A percentile compares a stretch with the other conserved stretches of the same genome.
These are phyloP conservation scores for Psilocybe sp. DNA, from an alignment of 768 basidiomycete species.

Conservation along the genomic window DNA sequence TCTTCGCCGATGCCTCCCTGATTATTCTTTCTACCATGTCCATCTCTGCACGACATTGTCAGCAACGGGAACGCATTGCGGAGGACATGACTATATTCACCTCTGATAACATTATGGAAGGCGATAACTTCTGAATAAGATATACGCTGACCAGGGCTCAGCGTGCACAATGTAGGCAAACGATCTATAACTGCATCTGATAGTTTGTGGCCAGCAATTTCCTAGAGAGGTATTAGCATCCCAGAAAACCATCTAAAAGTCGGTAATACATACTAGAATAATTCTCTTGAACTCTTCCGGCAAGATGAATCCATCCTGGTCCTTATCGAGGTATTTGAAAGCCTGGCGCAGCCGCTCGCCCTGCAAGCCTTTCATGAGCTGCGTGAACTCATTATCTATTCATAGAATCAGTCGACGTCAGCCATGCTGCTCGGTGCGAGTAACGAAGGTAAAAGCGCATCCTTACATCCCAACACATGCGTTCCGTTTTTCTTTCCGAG, in stretches of 20 bases:
- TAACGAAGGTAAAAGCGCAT: conserved; percentile 11
- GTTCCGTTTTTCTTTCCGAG: conserved; percentile 89
- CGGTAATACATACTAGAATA: conserved; percentile 64
- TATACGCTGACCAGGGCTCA: conserved; percentile 87
- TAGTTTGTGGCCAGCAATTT: conserved; percentile 96
- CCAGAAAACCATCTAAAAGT: neutral
- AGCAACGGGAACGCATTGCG: neutral
- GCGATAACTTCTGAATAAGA: conserved; percentile 96
- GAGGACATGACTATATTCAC: conserved; percentile 35
- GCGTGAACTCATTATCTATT: conserved; percentile 93
- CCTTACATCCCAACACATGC: conserved; percentile 88
- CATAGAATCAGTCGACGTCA: neutral
- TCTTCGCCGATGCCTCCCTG: conserved; percentile 84
- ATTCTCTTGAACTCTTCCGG: conserved; percentile 95
- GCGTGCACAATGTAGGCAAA: conserved; percentile 86
- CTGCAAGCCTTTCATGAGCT: conserved; percentile 97
- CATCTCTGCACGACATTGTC: conserved; percentile 61
- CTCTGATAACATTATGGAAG: conserved; percentile 94
- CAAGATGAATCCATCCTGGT: conserved; percentile 90
- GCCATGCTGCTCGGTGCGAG: neutral
- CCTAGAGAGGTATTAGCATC: conserved; percentile 41
- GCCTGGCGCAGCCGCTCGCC: conserved; percentile 96
- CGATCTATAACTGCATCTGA: conserved; percentile 91
- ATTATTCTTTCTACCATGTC: conserved; percentile 95
- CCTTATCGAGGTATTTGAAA: conserved; percentile 86